Evolutionary conservation across 805 yeast species (phyloP).

Genomic region (Clavispora carvajalis): DNA sequence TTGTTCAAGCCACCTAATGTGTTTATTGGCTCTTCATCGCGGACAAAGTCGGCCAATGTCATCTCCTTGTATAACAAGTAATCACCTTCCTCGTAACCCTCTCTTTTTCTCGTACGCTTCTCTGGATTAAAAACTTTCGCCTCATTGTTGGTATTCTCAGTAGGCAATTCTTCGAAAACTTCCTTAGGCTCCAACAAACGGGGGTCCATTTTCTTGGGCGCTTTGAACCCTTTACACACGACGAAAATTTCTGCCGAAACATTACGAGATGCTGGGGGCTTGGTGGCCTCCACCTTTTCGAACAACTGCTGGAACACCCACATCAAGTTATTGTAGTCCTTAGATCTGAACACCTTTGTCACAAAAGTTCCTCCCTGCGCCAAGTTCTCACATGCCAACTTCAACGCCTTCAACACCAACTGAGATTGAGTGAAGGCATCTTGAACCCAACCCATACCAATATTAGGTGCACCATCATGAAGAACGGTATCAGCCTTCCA

Average conservation of each 20-base stretch:
- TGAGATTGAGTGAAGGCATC: conserved; percentile 99
- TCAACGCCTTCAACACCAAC: conserved; percentile 87
- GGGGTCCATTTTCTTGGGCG: conserved; percentile 93
- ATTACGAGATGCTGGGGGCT: conserved; percentile 98
- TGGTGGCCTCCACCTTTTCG: conserved; percentile 96
- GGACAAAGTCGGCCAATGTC: conserved; percentile 77
- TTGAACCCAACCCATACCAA: conserved; percentile 99
- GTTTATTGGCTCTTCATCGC: conserved; percentile 76
- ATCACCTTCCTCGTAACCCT: conserved; percentile 96
- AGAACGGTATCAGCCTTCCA: conserved; percentile 98
- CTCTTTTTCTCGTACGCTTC: conserved; percentile 81
- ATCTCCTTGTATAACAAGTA: conserved; percentile 62
- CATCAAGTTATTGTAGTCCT: conserved; percentile 92
- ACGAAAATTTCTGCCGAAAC: conserved; percentile 99
- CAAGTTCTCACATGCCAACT: conserved; percentile 89
- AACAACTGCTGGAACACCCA: conserved; percentile 97
- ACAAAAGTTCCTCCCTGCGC: conserved; percentile 91
- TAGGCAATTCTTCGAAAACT: conserved; percentile 85
- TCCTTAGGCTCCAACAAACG: conserved; percentile 85
- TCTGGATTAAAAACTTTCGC: conserved; percentile 95
- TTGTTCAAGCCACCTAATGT: conserved; percentile 69
- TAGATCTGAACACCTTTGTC: conserved; percentile 96
- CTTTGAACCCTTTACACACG: conserved; percentile 92
- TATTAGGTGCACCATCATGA: conserved; percentile 99
- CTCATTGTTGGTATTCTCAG: conserved; percentile 67